Conservation (phyloP, 768 basidiomycete genomes). For the Paxillus rubicundulus region DNA sequence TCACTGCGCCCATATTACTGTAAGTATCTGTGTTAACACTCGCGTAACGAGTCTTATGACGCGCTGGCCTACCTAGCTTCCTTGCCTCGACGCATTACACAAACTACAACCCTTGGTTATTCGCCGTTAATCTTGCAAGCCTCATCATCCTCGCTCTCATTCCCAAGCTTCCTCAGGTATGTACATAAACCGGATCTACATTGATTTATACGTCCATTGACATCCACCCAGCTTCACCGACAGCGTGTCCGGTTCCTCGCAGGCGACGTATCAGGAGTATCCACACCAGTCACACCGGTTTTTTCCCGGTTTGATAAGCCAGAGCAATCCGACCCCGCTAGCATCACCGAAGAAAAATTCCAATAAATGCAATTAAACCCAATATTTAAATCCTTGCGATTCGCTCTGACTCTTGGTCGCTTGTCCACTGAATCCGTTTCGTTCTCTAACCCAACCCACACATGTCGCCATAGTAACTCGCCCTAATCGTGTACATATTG, state of each 20-base stretch:
- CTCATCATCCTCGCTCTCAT: constrained; percentile 76
- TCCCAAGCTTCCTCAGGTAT: constrained; percentile 93
- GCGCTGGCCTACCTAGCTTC: constrained; percentile 61
- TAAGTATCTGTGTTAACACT: constrained; percentile 40
- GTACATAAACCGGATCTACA: constrained; percentile 16
- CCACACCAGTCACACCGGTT: constrained; percentile 61
- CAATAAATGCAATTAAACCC: constrained; percentile 20
- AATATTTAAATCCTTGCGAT: constrained; percentile 7
- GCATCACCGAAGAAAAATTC: constrained; percentile 52
- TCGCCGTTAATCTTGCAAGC: constrained; percentile 85
- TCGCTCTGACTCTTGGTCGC: constrained; percentile 12
- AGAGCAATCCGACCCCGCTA: constrained; percentile 27
- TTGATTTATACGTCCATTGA: constrained; percentile 13
- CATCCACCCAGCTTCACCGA: constrained; percentile 62
- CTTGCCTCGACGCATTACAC: constrained; percentile 98
- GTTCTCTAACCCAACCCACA: constrained; percentile 16
- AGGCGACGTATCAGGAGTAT: constrained; percentile 58
- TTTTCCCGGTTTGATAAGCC: constrained; percentile 51
- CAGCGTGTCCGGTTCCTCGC: constrained; percentile 79
- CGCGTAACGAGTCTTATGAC: neutral
- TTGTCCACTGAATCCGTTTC: constrained; percentile 7
- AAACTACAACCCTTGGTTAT: constrained; percentile 91
- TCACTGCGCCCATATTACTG: constrained; percentile 87
- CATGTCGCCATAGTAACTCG: constrained; percentile 23
- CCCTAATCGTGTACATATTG: constrained; percentile 36